A percentile compares a stretch with the other conserved stretches of the same genome.
These are phyloP conservation scores for Neonectria magnoliae DNA, from an alignment of 2,329 filamentous ascomycete genomes.

Conservation along the genomic window DNA sequence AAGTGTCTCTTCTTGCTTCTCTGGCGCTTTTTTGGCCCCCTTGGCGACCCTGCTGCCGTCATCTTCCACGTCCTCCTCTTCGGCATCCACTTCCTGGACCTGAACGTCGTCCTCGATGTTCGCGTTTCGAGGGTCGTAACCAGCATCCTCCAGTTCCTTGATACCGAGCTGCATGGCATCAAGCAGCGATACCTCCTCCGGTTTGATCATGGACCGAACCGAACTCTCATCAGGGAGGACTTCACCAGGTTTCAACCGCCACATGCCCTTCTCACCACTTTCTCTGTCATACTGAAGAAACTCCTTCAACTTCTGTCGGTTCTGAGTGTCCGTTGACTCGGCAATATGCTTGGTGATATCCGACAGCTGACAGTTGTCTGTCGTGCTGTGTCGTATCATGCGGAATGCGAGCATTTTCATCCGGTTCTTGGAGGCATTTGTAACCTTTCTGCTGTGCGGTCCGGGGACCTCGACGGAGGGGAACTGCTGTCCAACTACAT, in stretches of 20 bases:
- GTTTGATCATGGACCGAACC: constrained; percentile 89
- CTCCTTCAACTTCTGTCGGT: constrained; percentile 95
- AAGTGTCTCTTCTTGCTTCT: constrained; percentile 74
- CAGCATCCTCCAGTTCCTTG: constrained; percentile 89
- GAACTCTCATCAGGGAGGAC: constrained; percentile 81
- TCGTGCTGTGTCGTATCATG: constrained; percentile 80
- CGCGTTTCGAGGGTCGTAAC: constrained; percentile 76
- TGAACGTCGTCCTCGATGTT: constrained; percentile 72
- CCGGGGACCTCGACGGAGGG: constrained; percentile 92
- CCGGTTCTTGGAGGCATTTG: constrained; percentile 94
- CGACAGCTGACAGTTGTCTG: constrained; percentile 75
- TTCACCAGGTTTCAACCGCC: constrained; percentile 80
- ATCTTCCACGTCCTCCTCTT: constrained; percentile 59
- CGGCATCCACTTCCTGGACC: constrained; percentile 71
- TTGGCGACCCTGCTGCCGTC: constrained; percentile 53
- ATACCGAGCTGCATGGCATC: constrained; percentile 97
- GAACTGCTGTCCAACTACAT: constrained; percentile 91
- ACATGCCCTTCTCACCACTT: constrained; percentile 73
- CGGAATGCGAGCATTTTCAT: constrained; percentile 96
- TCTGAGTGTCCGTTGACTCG: constrained; percentile 93
- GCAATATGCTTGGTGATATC: constrained; percentile 93
- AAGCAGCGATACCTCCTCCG: constrained; percentile 92
- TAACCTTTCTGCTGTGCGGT: constrained; percentile 93
- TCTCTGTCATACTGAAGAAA: constrained; percentile 93
- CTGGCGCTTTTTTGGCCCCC: constrained; percentile 53